Evolutionary conservation across 1,284 basidiomycete species (phyloP).

Genomic region (Limonomyces culmigenus): DNA sequence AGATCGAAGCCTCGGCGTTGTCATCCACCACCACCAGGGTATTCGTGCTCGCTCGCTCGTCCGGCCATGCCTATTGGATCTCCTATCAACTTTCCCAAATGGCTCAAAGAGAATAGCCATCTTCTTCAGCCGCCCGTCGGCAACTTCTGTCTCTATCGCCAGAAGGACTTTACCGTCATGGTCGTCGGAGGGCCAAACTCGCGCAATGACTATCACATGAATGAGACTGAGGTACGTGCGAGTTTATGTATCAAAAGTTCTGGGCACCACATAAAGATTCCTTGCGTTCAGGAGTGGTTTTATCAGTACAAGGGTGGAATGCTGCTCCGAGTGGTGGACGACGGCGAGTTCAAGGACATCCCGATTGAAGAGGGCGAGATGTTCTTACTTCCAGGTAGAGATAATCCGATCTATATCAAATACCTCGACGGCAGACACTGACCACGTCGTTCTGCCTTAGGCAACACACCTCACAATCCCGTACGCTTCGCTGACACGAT

Average conservation of each 20-base stretch:
- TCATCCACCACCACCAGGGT: too few relatives aligned
- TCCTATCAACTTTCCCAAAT: constrained; percentile 74
- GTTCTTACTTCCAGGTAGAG: constrained; percentile 80
- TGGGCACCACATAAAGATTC: constrained; percentile 16
- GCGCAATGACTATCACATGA: constrained; percentile 83
- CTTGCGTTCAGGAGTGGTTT: constrained; percentile 99
- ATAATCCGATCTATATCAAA: neutral
- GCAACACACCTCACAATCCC: constrained; percentile 2
- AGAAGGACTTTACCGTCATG: constrained; percentile 81
- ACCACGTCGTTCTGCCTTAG: too few relatives aligned
- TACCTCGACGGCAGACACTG: neutral
- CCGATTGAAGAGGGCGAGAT: constrained; percentile 89
- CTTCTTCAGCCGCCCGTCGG: constrained; percentile 81
- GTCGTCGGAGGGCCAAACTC: constrained; percentile 87
- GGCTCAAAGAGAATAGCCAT: constrained; percentile 67
- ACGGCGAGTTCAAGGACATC: constrained; percentile 77
- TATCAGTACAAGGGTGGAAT: constrained; percentile 89
- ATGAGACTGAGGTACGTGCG: constrained; percentile 90
- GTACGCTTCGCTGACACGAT: constrained; percentile 19
- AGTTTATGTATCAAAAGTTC: too few relatives aligned
- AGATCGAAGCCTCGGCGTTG: too few relatives aligned
- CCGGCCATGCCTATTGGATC: constrained; percentile 24
- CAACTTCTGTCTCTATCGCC: constrained; percentile 78
- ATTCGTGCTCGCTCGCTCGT: too few relatives aligned
- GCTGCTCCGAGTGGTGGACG: constrained; percentile 78